Evolutionary conservation across 345 rosid genomes (phyloP).

Genomic region (Populus simonii): DNA sequence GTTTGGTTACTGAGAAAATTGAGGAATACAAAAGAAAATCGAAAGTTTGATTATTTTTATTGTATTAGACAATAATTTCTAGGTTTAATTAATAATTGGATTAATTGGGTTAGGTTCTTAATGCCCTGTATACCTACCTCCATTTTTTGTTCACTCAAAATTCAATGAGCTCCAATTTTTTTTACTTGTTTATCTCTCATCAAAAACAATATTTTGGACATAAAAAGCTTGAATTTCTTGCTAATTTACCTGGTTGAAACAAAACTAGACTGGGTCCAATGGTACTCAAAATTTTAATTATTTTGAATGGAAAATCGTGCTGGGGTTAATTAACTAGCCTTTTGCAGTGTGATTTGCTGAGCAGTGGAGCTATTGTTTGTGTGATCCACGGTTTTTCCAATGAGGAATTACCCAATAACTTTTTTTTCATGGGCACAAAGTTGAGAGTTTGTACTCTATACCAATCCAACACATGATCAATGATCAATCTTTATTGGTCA

Average conservation of each 20-base stretch:
- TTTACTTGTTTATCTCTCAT: neutral
- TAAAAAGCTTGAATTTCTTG: neutral
- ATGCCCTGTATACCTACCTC: no score
- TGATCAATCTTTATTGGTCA: neutral
- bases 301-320: neutral
- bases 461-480: neutral
- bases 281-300: neutral
- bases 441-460: neutral
- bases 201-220: neutral
- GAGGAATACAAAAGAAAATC: neutral
- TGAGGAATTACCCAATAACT: neutral
- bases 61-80: neutral
- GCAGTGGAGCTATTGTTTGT: neutral
- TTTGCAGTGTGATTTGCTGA: neutral
- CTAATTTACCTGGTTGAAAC: neutral
- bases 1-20: neutral
- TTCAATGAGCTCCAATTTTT: no score
- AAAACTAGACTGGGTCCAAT: neutral
- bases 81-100: neutral
- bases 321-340: neutral
- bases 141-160: no score
- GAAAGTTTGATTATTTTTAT: neutral
- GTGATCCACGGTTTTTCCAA: neutral
- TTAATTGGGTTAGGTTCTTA: neutral
- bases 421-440: neutral